Evolutionary conservation across 2,329 filamentous ascomycete species (phyloP).

Genomic region (Tothia fuscella): DNA sequence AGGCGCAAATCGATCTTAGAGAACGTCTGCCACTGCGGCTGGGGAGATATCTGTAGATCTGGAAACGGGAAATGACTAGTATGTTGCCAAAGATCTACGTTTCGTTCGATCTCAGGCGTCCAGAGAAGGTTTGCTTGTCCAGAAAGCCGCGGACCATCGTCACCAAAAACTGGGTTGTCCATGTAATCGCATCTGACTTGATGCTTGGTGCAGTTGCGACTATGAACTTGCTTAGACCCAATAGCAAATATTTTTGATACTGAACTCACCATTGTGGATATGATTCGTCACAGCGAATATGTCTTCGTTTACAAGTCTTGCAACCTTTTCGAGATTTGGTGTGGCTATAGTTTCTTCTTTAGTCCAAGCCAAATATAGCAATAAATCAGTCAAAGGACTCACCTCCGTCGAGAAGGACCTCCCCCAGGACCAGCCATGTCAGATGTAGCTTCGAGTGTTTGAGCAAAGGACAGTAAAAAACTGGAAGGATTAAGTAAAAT

Average conservation of each 20-base stretch:
- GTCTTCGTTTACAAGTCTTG: constrained; percentile 92
- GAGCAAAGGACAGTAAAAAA: neutral
- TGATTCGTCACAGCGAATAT: constrained; percentile 95
- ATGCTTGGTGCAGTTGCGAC: constrained; percentile 97
- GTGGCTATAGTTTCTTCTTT: constrained; percentile 51
- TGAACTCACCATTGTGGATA: constrained; percentile 85
- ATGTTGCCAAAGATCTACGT: constrained; percentile 71
- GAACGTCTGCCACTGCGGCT: constrained; percentile 60
- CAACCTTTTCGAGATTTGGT: constrained; percentile 98
- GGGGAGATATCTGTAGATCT: constrained; percentile 63
- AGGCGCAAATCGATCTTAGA: constrained; percentile 70
- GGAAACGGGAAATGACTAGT: constrained; percentile 80
- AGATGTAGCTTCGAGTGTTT: neutral
- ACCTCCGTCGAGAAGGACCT: constrained; percentile 60
- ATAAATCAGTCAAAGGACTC: neutral
- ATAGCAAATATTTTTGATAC: neutral
- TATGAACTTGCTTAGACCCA: constrained; percentile 28
- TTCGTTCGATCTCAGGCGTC: constrained; percentile 72
- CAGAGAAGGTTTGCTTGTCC: constrained; percentile 59
- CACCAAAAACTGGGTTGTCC: constrained; percentile 61
- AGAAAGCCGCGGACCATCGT: constrained; percentile 38
- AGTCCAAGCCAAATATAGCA: neutral
- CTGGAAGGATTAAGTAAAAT: neutral
- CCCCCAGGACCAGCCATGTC: constrained; percentile 85
- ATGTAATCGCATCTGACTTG: constrained; percentile 98